Evolutionary conservation across 78 protist species (phyloP).

Genomic region (Speleostelium caveatum): DNA sequence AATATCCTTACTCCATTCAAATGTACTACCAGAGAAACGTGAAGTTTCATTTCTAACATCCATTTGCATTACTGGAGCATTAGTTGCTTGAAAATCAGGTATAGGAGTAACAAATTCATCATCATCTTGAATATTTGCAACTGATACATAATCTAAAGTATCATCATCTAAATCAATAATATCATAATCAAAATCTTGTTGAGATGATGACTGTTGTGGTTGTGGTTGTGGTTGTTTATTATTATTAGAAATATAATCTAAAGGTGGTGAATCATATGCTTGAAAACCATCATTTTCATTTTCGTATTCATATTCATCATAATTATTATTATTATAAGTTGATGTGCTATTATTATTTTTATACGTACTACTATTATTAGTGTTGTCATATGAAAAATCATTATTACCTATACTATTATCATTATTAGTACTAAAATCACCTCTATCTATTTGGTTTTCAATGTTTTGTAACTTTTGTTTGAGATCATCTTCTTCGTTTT

Average conservation of each 20-base stretch:
- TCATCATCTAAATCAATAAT: not conserved
- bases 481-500: not conserved
- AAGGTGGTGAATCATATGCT: not conserved
- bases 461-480: no score
- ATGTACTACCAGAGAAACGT: slow-evolving; percentile 4
- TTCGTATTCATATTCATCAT: not conserved
- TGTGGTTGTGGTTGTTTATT: slow-evolving; percentile 1
- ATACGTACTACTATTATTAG: not conserved
- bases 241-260: not conserved
- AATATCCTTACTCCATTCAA: slow-evolving; percentile 53
- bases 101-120: not conserved
- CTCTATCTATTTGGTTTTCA: slow-evolving; percentile 2
- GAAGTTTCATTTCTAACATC: not conserved
- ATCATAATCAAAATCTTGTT: not conserved
- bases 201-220: slow-evolving; percentile 3
- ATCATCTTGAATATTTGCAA: not conserved
- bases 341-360: not conserved
- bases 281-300: not conserved
- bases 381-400: not conserved
- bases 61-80: not conserved
- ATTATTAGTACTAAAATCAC: not conserved
- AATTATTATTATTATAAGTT: not conserved
- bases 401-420: not conserved
- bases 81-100: not conserved
- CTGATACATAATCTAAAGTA: not conserved